Evolutionary conservation across 2,329 filamentous ascomycete species (phyloP).

Genomic region (Aureobasidium sp.): DNA sequence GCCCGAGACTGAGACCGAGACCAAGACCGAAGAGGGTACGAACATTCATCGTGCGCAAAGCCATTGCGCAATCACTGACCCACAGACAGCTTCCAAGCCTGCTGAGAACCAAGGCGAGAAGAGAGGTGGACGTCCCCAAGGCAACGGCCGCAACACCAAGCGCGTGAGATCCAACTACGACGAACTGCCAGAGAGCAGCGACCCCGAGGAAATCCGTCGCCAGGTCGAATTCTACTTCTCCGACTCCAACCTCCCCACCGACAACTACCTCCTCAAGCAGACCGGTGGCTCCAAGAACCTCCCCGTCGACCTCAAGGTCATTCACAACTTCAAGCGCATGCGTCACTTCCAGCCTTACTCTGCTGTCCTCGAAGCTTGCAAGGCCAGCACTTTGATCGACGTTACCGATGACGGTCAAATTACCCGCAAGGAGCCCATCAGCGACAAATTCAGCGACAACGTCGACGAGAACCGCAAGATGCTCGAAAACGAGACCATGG

Average conservation of each 20-base stretch:
- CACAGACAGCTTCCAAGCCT: conserved; percentile 1
- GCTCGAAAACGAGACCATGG: conserved; percentile 71
- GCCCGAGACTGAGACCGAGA: neutral
- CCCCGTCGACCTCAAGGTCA: conserved; percentile 78
- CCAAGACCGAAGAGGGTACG: conserved; percentile 15
- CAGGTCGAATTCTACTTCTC: conserved; percentile 99
- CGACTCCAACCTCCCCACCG: conserved; percentile 87
- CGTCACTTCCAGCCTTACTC: conserved; percentile 90
- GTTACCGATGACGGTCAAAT: conserved; percentile 79
- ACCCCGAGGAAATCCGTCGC: conserved; percentile 83
- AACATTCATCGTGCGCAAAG: neutral
- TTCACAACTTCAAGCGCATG: conserved; percentile 97
- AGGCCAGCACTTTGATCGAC: conserved; percentile 77
- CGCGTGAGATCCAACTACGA: conserved; percentile 32
- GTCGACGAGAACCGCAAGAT: conserved; percentile 61
- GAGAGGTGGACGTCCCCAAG: conserved; percentile 17
- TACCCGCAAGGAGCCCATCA: conserved; percentile 78
- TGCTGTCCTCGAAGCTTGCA: conserved; percentile 84
- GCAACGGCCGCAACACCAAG: conserved; percentile 12
- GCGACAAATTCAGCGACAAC: conserved; percentile 53
- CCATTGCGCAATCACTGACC: conserved; percentile 12
- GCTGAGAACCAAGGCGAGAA: conserved; percentile 19
- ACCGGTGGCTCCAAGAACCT: conserved; percentile 85
- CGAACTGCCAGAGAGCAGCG: conserved; percentile 73
- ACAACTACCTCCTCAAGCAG: conserved; percentile 86